Evolutionary conservation across 2,329 filamentous ascomycete genomes (phyloP), one percentile per base, ranked within the genome.

Genomic region (Didymella segeticola): DNA sequence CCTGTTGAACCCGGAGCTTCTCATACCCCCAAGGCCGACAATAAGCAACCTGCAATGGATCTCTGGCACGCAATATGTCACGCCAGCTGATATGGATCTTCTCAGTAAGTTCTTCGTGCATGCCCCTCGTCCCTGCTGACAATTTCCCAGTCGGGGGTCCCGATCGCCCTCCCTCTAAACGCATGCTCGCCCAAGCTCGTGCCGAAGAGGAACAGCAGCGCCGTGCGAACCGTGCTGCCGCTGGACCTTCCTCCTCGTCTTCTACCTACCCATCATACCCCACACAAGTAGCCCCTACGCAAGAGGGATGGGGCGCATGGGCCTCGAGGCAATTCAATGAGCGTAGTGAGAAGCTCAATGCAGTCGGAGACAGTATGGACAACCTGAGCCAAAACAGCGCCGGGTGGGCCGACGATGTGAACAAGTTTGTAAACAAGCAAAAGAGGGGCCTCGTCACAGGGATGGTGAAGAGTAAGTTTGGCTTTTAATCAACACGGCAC

Each of bases 21-120:
- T 83, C 14, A 83, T 89, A 19, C 93, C 93, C 2, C 83, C 91
- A 11, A 86, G 95, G 2, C 95, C 95, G 1, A 96, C 92, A 0
- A 99, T 99, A 56, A 96, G 90, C 17, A 96, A 96, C 67, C 77
- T 99, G 30, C 92, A 98, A 76, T 99, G 95, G 95, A 91, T 99
- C 46, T 89, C 92, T 0, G 95, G 95, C 4, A 98, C 93, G 1
- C 93, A 97, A 74, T 89, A 96, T 65, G 84, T 99, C 38, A 91
- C 91, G 1, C 89, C 91, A 0, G 82, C 87, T 2, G 95, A 99
- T 67, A 86, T 99, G 68, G 95, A 98, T 68, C 77, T 96, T 2
- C 80, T 99, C 1, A 95, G 80, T 81, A 73, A 63, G 76, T 68
- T 14, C 8, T 37, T 6, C 26, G 25, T 22, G 41, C 20, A 15